phyloP scores from a whole-genome alignment of 164 flowering plant genomes.

The Nymphaea thermarum region DNA sequence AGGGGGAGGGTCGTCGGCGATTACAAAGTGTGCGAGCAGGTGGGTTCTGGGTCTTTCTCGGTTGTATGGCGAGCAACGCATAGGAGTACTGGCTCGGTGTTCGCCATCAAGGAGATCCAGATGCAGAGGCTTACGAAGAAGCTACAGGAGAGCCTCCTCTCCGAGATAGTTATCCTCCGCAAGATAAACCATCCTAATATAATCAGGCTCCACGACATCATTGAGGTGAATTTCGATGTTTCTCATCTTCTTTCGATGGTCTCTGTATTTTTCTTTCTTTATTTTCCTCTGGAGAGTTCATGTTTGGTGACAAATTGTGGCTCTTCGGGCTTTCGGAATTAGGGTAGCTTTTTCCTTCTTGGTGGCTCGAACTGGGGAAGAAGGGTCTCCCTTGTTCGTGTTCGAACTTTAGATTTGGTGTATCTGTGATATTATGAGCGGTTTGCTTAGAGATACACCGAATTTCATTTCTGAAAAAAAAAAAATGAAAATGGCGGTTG shows the following conservation, averaged over 20 bases:
- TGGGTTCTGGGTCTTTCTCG: constrained; percentile 93
- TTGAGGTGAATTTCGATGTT: constrained; percentile 39
- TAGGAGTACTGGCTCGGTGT: constrained; percentile 68
- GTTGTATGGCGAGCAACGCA: constrained; percentile 92
- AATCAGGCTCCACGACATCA: constrained; percentile 71
- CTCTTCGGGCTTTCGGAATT: background rate
- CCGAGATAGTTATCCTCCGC: constrained; percentile 69
- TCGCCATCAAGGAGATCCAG: constrained; percentile 88
- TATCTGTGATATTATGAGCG: too few species aligned
- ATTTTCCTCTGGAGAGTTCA: background rate
- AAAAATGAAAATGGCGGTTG: too few species aligned
- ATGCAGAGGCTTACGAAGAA: constrained; percentile 53
- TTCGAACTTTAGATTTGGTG: too few species aligned
- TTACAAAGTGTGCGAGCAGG: constrained; percentile 56
- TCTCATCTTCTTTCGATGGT: background rate
- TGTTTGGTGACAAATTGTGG: background rate
- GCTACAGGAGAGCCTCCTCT: constrained; percentile 77
- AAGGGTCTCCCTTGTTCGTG: background rate
- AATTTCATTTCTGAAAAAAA: too few species aligned
- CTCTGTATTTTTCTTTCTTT: background rate
- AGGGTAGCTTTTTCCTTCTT: background rate
- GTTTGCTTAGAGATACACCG: too few species aligned
- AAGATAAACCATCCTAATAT: constrained; percentile 81
- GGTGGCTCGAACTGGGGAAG: background rate
- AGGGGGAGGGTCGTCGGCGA: constrained; percentile 66